These are phyloP conservation scores for Saturnispora diversa DNA, from an alignment of 805 yeast species.

Conservation along the genomic window DNA sequence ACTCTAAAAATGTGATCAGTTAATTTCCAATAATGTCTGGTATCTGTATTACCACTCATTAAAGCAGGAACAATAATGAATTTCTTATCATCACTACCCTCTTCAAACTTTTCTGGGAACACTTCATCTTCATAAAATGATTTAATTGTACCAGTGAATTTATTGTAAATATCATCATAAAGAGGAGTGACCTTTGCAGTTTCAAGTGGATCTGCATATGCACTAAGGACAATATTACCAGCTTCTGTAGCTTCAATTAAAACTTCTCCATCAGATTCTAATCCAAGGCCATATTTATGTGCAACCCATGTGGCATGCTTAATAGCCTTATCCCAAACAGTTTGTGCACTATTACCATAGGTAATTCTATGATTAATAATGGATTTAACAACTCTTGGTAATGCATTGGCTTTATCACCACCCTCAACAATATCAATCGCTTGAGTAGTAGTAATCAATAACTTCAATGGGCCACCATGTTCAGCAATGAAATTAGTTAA, in stretches of 20 bases:
- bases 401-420: constrained; percentile 69
- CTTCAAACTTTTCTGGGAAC: constrained; percentile 23
- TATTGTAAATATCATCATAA: constrained; percentile 41
- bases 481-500: constrained; percentile 28
- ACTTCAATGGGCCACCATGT: constrained; percentile 24
- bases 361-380: constrained; percentile 52
- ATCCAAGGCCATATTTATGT: constrained; percentile 31
- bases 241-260: constrained; percentile 15
- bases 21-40: constrained; percentile 54
- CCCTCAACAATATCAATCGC: constrained; percentile 62
- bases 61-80: constrained; percentile 46
- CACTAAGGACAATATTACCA: constrained; percentile 24
- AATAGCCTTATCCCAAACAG: constrained; percentile 28
- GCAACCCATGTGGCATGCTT: constrained; percentile 30
- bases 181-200: constrained; percentile 41
- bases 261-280: constrained; percentile 27
- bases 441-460: constrained; percentile 52
- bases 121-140: constrained; percentile 49
- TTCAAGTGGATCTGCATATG: constrained; percentile 22
- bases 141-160: constrained; percentile 55
- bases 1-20: constrained; percentile 53
- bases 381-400: constrained; percentile 56
- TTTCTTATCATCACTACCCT: constrained; percentile 9
- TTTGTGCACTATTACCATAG: constrained; percentile 39
- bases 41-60: constrained; percentile 66